Conservation (phyloP, 2,329 filamentous ascomycete species). For the Claviceps sp. region DNA sequence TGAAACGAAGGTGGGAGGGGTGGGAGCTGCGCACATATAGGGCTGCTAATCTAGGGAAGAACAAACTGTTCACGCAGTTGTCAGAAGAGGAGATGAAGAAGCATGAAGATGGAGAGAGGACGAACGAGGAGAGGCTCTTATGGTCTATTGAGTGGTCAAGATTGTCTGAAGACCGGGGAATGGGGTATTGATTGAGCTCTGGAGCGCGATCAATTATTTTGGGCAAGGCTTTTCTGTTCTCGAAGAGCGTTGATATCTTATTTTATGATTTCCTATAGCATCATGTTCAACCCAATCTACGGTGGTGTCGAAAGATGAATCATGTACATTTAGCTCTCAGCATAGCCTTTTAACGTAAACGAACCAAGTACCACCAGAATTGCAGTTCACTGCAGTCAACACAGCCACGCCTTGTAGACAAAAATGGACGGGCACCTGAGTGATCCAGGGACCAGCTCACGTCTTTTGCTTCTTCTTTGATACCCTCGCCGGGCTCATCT, state of each 20-base stretch:
- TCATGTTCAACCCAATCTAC: too few relatives aligned
- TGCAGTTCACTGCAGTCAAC: too few relatives aligned
- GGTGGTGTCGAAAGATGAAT: too few relatives aligned
- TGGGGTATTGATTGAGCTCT: conserved; percentile 9
- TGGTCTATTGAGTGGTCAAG: conserved; percentile 24
- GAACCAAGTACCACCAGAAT: too few relatives aligned
- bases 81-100: conserved; percentile 17
- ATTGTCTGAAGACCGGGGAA: conserved; percentile 13
- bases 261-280: too few relatives aligned
- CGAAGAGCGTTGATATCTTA: too few relatives aligned
- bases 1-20: conserved; percentile 9
- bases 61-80: conserved; percentile 15
- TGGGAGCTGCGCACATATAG: conserved; percentile 13
- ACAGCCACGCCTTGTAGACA: too few relatives aligned
- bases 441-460: neutral
- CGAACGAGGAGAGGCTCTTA: conserved; percentile 10
- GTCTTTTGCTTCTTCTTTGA: conserved; percentile 15
- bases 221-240: neutral
- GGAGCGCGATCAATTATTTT: neutral
- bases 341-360: too few relatives aligned
- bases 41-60: conserved; percentile 14
- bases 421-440: too few relatives aligned
- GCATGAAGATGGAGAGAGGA: neutral
- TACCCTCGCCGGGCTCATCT: conserved; percentile 4
- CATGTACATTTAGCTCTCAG: too few relatives aligned